A percentile compares a stretch with the other conserved stretches of the same genome.
These are phyloP conservation scores for Bipolaris cookei DNA, from an alignment of 2,329 filamentous ascomycete genomes.

Conservation along the genomic window DNA sequence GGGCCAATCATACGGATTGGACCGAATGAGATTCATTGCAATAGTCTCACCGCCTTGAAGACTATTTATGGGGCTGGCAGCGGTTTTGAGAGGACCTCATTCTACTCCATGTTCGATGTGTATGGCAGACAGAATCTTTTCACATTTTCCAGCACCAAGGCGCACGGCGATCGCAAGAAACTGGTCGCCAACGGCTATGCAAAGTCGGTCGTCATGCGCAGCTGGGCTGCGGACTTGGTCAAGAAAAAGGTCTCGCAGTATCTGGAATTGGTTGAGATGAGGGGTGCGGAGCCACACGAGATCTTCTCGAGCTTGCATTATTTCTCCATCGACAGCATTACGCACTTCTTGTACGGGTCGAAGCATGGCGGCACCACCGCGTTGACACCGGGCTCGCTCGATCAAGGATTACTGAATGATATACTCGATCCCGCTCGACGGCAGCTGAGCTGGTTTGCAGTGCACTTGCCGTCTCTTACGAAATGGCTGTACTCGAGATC, in stretches of 20 bases:
- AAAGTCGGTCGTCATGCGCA: conserved; percentile 53
- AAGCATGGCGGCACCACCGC: conserved; percentile 53
- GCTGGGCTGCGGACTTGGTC: conserved; percentile 36
- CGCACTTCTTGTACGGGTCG: conserved; percentile 59
- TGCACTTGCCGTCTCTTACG: conserved; percentile 55
- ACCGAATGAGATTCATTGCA: conserved; percentile 30
- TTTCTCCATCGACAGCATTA: conserved; percentile 61
- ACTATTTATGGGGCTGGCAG: conserved; percentile 63
- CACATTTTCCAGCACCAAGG: conserved; percentile 54
- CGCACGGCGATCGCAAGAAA: conserved; percentile 60
- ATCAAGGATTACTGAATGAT: conserved; percentile 55
- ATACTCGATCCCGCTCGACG: conserved; percentile 57
- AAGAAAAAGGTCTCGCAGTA: conserved; percentile 45
- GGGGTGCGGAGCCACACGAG: conserved; percentile 42
- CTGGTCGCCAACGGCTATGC: conserved; percentile 60
- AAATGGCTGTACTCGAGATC: conserved; percentile 57
- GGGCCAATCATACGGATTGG: conserved; percentile 19
- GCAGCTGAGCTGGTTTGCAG: conserved; percentile 57
- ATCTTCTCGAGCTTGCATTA: conserved; percentile 60
- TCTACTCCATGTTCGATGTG: conserved; percentile 64
- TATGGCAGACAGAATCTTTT: conserved; percentile 62
- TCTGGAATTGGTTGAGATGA: conserved; percentile 50
- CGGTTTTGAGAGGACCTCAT: conserved; percentile 57
- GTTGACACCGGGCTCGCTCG: conserved; percentile 46
- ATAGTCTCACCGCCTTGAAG: conserved; percentile 55